These are phyloP conservation scores for Phytophthora idaei DNA, from an alignment of 352 stramenopile species.

Conservation along the genomic window DNA sequence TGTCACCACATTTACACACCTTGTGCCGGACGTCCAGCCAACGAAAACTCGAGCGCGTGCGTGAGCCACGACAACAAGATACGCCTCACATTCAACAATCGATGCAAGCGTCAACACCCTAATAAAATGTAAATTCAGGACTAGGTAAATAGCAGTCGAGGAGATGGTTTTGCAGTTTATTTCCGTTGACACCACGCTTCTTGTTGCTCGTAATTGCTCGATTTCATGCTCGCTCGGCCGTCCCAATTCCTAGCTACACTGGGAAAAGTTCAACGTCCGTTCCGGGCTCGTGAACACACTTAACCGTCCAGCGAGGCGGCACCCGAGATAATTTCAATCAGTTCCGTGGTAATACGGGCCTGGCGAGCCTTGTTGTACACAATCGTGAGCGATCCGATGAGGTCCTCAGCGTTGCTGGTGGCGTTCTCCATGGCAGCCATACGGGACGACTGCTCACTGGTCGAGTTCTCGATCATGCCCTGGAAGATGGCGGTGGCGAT, in stretches of 20 bases:
- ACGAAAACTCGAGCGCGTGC: no score
- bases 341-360: constrained; percentile 96
- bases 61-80: no score
- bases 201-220: constrained; percentile 37
- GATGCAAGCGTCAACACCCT: background rate
- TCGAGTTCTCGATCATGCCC: constrained; percentile 97
- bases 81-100: background rate
- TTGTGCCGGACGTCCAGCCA: background rate
- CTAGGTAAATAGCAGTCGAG: constrained; percentile 18
- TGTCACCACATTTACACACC: background rate
- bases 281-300: constrained; percentile 26
- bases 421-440: constrained; percentile 99
- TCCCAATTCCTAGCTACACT: constrained; percentile 33
- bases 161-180: constrained; percentile 44
- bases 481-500: constrained; percentile 92
- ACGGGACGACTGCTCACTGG: constrained; percentile 97
- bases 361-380: constrained; percentile 94
- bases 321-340: constrained; percentile 99
- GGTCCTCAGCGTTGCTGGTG: constrained; percentile 97
- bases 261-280: constrained; percentile 27
- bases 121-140: background rate
- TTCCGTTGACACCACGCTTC: constrained; percentile 40
- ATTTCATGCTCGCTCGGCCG: constrained; percentile 18
- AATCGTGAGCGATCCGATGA: constrained; percentile 95
- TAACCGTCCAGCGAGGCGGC: constrained; percentile 95